Evolutionary conservation across 2,329 filamentous ascomycete genomes (phyloP).

Genomic region (Alternaria longipes): DNA sequence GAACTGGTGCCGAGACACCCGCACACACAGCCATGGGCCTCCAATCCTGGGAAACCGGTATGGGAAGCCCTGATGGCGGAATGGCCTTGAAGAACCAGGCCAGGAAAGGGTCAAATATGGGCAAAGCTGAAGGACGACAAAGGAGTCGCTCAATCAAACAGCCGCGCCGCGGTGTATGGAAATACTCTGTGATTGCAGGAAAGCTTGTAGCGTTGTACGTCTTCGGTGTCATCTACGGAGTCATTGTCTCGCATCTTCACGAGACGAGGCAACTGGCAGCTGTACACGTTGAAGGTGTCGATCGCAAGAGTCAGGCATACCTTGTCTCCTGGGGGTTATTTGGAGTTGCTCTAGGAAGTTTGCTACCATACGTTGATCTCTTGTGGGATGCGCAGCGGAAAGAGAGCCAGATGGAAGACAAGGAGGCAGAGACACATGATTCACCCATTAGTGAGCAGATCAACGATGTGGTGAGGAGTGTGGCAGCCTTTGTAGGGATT

Average conservation of each 20-base stretch:
- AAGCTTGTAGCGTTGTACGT: slow-evolving; percentile 74
- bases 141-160: slow-evolving; percentile 17
- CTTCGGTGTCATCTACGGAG: slow-evolving; percentile 83
- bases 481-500: slow-evolving; percentile 77
- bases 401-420: slow-evolving; percentile 19
- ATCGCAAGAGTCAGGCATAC: slow-evolving; percentile 70
- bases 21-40: slow-evolving; percentile 33
- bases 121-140: neutral
- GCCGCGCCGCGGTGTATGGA: slow-evolving; percentile 33
- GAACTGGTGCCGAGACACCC: slow-evolving; percentile 78
- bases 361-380: slow-evolving; percentile 85
- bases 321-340: slow-evolving; percentile 82
- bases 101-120: slow-evolving; percentile 17
- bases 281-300: slow-evolving; percentile 66
- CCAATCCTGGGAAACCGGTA: slow-evolving; percentile 29
- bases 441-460: slow-evolving; percentile 69
- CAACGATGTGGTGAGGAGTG: slow-evolving; percentile 74
- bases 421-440: slow-evolving; percentile 45
- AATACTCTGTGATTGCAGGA: slow-evolving; percentile 63
- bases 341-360: slow-evolving; percentile 78
- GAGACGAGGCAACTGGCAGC: slow-evolving; percentile 71
- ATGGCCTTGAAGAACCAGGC: slow-evolving; percentile 34
- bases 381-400: slow-evolving; percentile 69
- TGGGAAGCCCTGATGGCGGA: slow-evolving; percentile 39
- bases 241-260: slow-evolving; percentile 81